Percentiles rank a stretch among this genome's conserved stretches.
Evolutionary conservation across 768 basidiomycete genomes (phyloP).

Genomic region (Calocybe indica): DNA sequence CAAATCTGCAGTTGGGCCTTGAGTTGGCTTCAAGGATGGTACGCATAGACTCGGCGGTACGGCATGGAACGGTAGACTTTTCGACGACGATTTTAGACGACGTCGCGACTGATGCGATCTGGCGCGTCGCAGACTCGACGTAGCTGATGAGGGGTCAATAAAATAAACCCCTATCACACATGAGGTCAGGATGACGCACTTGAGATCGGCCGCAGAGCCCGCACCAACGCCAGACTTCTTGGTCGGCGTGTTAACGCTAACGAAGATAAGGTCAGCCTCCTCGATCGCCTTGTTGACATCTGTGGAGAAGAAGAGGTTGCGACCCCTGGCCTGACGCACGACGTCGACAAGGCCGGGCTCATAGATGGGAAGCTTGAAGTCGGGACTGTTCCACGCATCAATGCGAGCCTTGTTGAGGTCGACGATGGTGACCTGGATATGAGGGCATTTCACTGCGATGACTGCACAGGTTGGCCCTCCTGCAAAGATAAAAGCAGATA

Average conservation of each 20-base stretch:
- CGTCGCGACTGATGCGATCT: conserved; percentile 86
- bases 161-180: conserved; percentile 5
- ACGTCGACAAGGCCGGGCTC: conserved; percentile 95
- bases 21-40: conserved; percentile 99
- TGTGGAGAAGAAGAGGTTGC: conserved; percentile 96
- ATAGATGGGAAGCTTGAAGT: conserved; percentile 89
- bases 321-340: conserved; percentile 80
- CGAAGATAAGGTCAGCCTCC: conserved; percentile 97
- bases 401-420: conserved; percentile 93
- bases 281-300: conserved; percentile 89
- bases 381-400: conserved; percentile 92
- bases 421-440: conserved; percentile 94
- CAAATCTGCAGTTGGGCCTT: conserved; percentile 83
- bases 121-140: conserved; percentile 94
- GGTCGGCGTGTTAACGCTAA: conserved; percentile 97
- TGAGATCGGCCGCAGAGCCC: conserved; percentile 97
- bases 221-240: conserved; percentile 98
- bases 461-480: conserved; percentile 96
- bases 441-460: conserved; percentile 88
- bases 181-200: conserved; percentile 41
- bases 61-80: conserved; percentile 98
- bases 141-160: conserved; percentile 50
- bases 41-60: conserved; percentile 99
- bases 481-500: conserved; percentile 20
- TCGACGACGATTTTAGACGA: conserved; percentile 98